These are phyloP conservation scores for Cyclotella atomus DNA, from an alignment of 108 stramenopile genomes.

Conservation along the genomic window DNA sequence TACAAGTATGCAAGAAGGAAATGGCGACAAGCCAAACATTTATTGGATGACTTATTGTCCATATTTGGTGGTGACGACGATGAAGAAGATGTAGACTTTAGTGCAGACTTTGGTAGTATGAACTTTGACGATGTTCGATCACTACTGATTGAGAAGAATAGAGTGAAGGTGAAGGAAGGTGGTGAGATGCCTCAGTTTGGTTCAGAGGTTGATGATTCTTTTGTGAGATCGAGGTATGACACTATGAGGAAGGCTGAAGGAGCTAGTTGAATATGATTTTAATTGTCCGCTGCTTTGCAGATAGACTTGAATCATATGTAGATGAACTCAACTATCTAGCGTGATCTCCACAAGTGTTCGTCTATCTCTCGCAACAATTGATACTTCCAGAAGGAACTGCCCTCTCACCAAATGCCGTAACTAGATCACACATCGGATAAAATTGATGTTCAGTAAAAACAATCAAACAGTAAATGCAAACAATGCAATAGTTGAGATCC, in stretches of 20 bases:
- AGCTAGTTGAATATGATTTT: too few species aligned
- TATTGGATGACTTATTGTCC: constrained; percentile 31
- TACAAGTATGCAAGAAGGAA: constrained; percentile 34
- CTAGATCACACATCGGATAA: too few species aligned
- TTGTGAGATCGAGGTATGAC: constrained; percentile 29
- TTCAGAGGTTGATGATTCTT: constrained; percentile 37
- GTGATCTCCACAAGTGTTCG: too few species aligned
- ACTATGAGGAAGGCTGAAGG: constrained; percentile 16
- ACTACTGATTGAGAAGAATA: constrained; percentile 1
- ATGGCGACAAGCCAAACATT: constrained; percentile 18
- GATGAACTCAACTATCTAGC: too few species aligned
- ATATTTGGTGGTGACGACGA: constrained; percentile 39
- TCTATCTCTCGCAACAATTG: too few species aligned
- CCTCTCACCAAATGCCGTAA: too few species aligned
- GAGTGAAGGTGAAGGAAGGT: background rate
- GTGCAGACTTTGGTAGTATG: constrained; percentile 13
- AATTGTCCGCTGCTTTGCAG: too few species aligned
- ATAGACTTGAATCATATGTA: too few species aligned
- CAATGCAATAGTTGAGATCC: too few species aligned
- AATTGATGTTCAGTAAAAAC: too few species aligned
- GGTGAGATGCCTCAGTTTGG: constrained; percentile 18
- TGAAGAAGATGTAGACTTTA: constrained; percentile 37
- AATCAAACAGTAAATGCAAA: too few species aligned
- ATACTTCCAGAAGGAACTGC: too few species aligned
- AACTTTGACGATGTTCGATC: constrained; percentile 20